A percentile compares a stretch with the other conserved stretches of the same genome.
Evolutionary conservation across 2,329 filamentous ascomycete species (phyloP).

Genomic region (Colletotrichum melonis): DNA sequence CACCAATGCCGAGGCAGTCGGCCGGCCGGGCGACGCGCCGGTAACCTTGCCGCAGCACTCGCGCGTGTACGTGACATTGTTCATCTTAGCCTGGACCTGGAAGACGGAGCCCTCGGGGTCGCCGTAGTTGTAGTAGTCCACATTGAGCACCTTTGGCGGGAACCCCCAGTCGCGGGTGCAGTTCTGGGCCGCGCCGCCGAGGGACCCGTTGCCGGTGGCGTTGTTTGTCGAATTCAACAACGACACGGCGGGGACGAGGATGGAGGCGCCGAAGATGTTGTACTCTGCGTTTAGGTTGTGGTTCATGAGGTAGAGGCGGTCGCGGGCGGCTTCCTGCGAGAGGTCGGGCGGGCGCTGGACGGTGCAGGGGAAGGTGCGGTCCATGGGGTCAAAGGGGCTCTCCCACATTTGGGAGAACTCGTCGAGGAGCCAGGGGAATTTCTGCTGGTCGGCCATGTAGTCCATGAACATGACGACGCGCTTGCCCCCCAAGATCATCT

Average conservation of each 20-base stretch:
- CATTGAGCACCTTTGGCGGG: slow-evolving; percentile 82
- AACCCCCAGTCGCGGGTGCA: slow-evolving; percentile 73
- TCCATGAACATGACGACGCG: slow-evolving; percentile 86
- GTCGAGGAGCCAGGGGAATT: slow-evolving; percentile 86
- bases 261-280: slow-evolving; percentile 68
- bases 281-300: slow-evolving; percentile 91
- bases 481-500: slow-evolving; percentile 78
- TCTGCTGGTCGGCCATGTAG: slow-evolving; percentile 82
- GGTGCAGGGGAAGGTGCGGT: slow-evolving; percentile 78
- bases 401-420: slow-evolving; percentile 93
- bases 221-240: slow-evolving; percentile 80
- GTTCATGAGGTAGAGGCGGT: slow-evolving; percentile 84
- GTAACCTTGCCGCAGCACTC: slow-evolving; percentile 64
- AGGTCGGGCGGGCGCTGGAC: slow-evolving; percentile 81
- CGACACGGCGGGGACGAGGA: slow-evolving; percentile 79
- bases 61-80: slow-evolving; percentile 77
- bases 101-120: slow-evolving; percentile 78
- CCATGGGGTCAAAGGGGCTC: slow-evolving; percentile 81
- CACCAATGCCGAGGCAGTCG: slow-evolving; percentile 5
- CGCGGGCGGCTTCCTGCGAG: slow-evolving; percentile 59
- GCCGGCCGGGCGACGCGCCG: slow-evolving; percentile 35
- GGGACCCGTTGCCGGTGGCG: slow-evolving; percentile 70
- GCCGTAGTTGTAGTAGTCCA: slow-evolving; percentile 86
- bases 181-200: slow-evolving; percentile 72
- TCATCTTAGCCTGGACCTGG: slow-evolving; percentile 74